Base-by-base conservation (phyloP, 345 rosid genomes). In the Populus tremula region DNA sequence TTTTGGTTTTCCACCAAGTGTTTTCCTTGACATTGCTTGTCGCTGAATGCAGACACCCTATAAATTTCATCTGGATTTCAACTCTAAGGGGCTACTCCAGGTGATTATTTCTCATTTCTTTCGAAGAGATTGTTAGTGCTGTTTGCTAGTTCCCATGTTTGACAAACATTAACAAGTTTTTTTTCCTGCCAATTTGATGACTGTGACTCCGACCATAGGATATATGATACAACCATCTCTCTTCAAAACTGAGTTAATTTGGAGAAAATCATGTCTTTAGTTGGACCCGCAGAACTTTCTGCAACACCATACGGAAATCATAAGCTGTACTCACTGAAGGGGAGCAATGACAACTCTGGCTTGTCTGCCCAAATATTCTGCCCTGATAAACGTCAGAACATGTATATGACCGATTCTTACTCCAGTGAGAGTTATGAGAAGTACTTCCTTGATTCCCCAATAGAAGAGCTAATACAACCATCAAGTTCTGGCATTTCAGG, bases 371-470 rank as follows among this genome's bases (percentile, higher is more conserved):
- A 86, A 73, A 78, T 80, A 33, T 91, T 82, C 73, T 77, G 82
- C 75, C 83, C 89, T 69, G 91, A 88, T 72, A 90, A 86, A 71
- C 90, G 67, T 69, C 91, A 82, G 80, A 85, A 85, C 76, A 79
- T 85, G 72, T 95, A 83, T 71, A 74, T 83, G 61, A 75, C 88
- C 9, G 89, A 88, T 86, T 87, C 94, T 75, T 90, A 84, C 87
- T 82, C 85, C 41, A 79, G 81, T 39, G 92, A 93, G 86, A 90
- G 88, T 83, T 92, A 90, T n/a, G 97, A 91, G 78, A 91, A 92
- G 84, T 93, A 90, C 84, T 88, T 95, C 81, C 83, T 87, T 14
- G 94, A 88, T 68, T 96, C 98, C 12, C 96, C 94, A 20, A 76
- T 81, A 0, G 92, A 88, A 54, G 99, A 91, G 77, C 79, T 78